Percentiles rank a stretch among this genome's conserved stretches.
These are phyloP conservation scores for Clathrospora elynae DNA, from an alignment of 2,329 filamentous ascomycete genomes.

Conservation along the genomic window DNA sequence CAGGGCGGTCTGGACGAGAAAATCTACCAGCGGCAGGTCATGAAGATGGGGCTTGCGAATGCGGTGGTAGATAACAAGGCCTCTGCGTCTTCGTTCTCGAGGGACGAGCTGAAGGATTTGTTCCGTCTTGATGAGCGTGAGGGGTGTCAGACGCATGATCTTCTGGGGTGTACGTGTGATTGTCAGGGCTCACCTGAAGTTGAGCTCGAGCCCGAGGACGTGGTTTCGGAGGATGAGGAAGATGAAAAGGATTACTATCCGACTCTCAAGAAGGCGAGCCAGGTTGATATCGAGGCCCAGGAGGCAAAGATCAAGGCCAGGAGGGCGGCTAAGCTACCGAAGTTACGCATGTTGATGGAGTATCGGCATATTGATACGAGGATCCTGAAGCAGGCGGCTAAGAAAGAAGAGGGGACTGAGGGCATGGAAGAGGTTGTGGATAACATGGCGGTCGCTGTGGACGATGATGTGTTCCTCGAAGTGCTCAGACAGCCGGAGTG, in stretches of 20 bases:
- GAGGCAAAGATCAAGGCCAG: slow-evolving; percentile 50
- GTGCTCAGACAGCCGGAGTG: slow-evolving; percentile 55
- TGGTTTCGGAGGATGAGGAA: slow-evolving; percentile 31
- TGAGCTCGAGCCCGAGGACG: slow-evolving; percentile 21
- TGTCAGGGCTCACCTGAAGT: slow-evolving; percentile 54
- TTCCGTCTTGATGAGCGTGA: slow-evolving; percentile 67
- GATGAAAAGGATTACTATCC: slow-evolving; percentile 34
- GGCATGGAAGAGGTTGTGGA: slow-evolving; percentile 22
- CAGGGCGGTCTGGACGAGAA: slow-evolving; percentile 74
- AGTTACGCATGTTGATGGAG: slow-evolving; percentile 59
- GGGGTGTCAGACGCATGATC: slow-evolving; percentile 69
- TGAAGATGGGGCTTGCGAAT: slow-evolving; percentile 71
- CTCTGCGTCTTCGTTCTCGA: slow-evolving; percentile 65
- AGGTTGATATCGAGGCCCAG: slow-evolving; percentile 54
- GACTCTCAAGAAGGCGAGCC: slow-evolving; percentile 47
- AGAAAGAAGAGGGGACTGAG: neutral
- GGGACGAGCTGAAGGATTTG: slow-evolving; percentile 68
- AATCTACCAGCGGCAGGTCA: slow-evolving; percentile 74
- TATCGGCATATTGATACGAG: slow-evolving; percentile 58
- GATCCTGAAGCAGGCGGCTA: slow-evolving; percentile 22
- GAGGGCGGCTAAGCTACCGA: slow-evolving; percentile 46
- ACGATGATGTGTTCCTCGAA: slow-evolving; percentile 57
- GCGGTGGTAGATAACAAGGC: slow-evolving; percentile 72
- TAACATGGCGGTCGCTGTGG: slow-evolving; percentile 47
- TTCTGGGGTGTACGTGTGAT: slow-evolving; percentile 67